phyloP scores from a whole-genome alignment of 208 protist species.

The Acanthamoeba quina region DNA sequence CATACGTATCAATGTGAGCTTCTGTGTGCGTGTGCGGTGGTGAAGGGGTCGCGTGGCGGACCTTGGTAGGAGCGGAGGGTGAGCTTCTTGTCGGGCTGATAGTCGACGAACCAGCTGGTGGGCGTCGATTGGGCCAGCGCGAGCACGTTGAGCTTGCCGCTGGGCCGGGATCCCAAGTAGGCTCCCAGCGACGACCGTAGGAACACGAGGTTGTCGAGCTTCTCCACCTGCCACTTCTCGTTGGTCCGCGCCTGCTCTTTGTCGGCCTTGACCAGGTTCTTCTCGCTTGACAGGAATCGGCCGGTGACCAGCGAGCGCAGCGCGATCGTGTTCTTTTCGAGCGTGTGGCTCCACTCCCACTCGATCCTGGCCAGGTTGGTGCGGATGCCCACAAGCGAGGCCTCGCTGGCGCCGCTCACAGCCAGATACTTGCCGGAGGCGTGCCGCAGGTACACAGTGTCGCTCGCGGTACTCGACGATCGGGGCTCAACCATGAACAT shows the following conservation, averaged over 20 bases:
- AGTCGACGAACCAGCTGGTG: slow-evolving; percentile 40
- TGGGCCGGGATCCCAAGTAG: not conserved
- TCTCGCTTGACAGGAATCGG: slow-evolving; percentile 4
- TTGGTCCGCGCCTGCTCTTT: not conserved
- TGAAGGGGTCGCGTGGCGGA: not conserved
- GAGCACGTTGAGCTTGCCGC: slow-evolving; percentile 18
- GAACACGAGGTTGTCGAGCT: slow-evolving; percentile 7
- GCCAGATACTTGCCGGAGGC: slow-evolving; percentile 19
- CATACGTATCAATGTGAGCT: too few species aligned
- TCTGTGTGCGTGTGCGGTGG: not conserved
- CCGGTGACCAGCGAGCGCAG: not conserved
- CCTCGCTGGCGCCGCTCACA: not conserved
- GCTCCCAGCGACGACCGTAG: not conserved
- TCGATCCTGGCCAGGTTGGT: not conserved
- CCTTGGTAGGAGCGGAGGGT: slow-evolving; percentile 27
- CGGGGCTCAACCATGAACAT: not conserved
- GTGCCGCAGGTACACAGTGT: not conserved
- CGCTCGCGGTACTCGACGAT: not conserved
- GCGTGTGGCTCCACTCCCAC: slow-evolving; percentile 34
- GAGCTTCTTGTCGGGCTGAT: slow-evolving; percentile 1
- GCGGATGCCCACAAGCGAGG: slow-evolving; percentile 9
- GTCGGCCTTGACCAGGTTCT: slow-evolving; percentile 11
- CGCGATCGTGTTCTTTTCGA: slow-evolving; percentile 31
- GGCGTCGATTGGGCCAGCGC: slow-evolving; percentile 14
- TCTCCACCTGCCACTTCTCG: slow-evolving; percentile 29